Evolutionary conservation across 176 grass and related monocot species (phyloP).

Genomic region (Phyllostachys edulis): DNA sequence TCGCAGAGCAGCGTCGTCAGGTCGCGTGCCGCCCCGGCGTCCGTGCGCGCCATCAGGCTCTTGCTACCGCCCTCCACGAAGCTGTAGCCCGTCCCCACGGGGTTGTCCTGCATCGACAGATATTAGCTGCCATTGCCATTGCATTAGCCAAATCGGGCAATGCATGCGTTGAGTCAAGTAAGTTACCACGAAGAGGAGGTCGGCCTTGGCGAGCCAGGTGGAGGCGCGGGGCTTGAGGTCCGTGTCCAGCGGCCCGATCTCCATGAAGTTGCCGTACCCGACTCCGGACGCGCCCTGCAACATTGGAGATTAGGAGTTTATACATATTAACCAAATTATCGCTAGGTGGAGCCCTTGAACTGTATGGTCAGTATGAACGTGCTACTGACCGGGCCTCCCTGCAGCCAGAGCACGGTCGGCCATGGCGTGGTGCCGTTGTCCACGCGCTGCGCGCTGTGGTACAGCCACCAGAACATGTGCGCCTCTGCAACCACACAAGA

Average conservation of each 20-base stretch:
- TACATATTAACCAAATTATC: too few species aligned
- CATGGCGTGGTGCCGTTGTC: constrained; percentile 50
- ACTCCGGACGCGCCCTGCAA: constrained; percentile 65
- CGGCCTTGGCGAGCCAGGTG: constrained; percentile 77
- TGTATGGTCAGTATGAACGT: too few species aligned
- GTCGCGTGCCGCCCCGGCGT: constrained; percentile 69
- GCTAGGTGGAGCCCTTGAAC: too few species aligned
- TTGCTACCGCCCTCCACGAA: constrained; percentile 63
- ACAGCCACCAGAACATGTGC: constrained; percentile 98
- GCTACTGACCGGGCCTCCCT: constrained; percentile 67
- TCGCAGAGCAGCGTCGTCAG: constrained; percentile 54
- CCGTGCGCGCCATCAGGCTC: constrained; percentile 53
- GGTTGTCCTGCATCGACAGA: constrained; percentile 59
- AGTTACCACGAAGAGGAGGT: constrained; percentile 81
- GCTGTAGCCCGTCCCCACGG: constrained; percentile 84
- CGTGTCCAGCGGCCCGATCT: constrained; percentile 74
- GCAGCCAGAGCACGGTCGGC: constrained; percentile 93
- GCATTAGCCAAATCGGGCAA: too few species aligned
- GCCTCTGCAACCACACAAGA: constrained; percentile 45
- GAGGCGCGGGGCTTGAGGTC: constrained; percentile 58
- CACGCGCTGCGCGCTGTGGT: constrained; percentile 59
- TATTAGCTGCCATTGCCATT: too few species aligned
- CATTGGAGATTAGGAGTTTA: too few species aligned
- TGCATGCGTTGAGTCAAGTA: too few species aligned
- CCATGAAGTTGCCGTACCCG: constrained; percentile 84